Evolutionary conservation across 2,329 filamentous ascomycete genomes (phyloP).

Genomic region (Fusarium guadeloupense): DNA sequence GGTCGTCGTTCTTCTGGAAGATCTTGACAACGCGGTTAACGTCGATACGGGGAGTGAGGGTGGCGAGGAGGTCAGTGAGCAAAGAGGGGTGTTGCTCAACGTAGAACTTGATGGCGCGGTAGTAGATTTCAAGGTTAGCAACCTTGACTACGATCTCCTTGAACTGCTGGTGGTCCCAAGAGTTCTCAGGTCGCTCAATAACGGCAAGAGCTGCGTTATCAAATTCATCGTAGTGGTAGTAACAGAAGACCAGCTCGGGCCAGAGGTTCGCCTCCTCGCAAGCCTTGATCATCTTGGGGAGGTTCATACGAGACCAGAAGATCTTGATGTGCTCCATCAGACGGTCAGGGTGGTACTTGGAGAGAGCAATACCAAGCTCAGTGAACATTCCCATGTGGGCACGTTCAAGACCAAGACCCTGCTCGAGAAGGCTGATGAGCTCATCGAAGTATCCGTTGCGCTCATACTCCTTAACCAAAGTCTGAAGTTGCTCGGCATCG

Average conservation of each 20-base stretch:
- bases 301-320: constrained; percentile 98
- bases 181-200: constrained; percentile 96
- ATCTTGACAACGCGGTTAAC: constrained; percentile 99
- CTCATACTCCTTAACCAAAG: constrained; percentile 96
- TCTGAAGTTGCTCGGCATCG: constrained; percentile 92
- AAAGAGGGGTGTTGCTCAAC: constrained; percentile 96
- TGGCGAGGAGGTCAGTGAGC: constrained; percentile 93
- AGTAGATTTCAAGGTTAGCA: constrained; percentile 98
- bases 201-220: constrained; percentile 97
- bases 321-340: constrained; percentile 99
- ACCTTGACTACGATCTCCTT: constrained; percentile 99
- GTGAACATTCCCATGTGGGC: constrained; percentile 99
- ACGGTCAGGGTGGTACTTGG: constrained; percentile 93
- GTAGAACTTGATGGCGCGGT: constrained; percentile 96
- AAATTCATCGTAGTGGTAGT: constrained; percentile 98
- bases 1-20: constrained; percentile 98
- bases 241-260: constrained; percentile 97
- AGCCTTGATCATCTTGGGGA: constrained; percentile 93
- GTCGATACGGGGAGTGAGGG: constrained; percentile 90
- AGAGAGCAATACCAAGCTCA: constrained; percentile 87
- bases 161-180: constrained; percentile 99
- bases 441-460: constrained; percentile 97
- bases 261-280: constrained; percentile 95
- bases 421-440: constrained; percentile 92
- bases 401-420: constrained; percentile 90